Base-by-base conservation (phyloP, 2,329 filamentous ascomycete genomes). In the Fusarium longipes region DNA sequence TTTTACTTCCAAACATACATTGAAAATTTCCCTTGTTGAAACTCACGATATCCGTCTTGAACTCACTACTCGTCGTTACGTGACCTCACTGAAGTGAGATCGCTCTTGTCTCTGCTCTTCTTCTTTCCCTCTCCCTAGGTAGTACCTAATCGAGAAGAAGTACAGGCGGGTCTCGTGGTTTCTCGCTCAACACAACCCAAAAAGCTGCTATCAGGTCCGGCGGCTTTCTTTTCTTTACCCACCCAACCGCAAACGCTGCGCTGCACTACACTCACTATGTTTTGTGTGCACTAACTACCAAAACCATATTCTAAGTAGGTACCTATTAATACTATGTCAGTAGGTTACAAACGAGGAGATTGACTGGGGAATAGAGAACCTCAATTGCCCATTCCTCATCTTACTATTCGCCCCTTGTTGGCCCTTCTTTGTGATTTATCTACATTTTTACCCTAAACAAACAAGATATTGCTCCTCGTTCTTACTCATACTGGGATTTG, bases 341-440 rank as follows among this genome's bases (percentile, higher is more conserved):
- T n/a, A n/a, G n/a, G n/a, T n/a, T 54, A 51, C 47, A 49, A 50
- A 51, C 51, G 14, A 49, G 18, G 12, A 47, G 36, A 48, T 25
- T 43, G 47, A 48, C 29, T 43, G 47, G 45, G 48, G 47, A 63
- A 67, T 48, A 59, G 40, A 63, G 50, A 48, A 24, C 49, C 57
- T 67, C 65, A 40, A 57, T 54, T 54, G 57, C 27, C 33, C 20
- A 61, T 64, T 48, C 35, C 59, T 35, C 57, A 59, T 50, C 57
- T 53, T 30, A 48, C 40, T 40, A 12, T 27, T 36, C n/a, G 14
- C 45, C 30, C 27, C 42, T 62, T 62, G 43, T 63, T 58, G 17
- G 45, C 33, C 39, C 30, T 48, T 53, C 48, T 49, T 33, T 36
- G 36, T 27, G n/a, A 42, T 50, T 30, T 54, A 42, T 36, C 39